phyloP scores from a whole-genome alignment of 2,329 filamentous ascomycete genomes.

The Penicillium crustosum region DNA sequence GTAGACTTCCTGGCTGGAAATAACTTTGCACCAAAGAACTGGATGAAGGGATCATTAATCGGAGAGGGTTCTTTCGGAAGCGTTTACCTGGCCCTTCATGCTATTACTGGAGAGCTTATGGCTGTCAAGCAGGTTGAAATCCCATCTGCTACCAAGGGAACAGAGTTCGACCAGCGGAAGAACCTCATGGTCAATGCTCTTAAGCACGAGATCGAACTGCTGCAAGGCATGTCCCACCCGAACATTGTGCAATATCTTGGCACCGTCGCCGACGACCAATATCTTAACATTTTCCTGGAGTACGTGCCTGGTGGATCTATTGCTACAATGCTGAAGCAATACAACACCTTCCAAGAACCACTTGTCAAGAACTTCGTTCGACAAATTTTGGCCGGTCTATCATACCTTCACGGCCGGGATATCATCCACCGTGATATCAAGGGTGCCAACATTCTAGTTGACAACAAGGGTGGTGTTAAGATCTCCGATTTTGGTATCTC shows the following conservation, averaged over 20 bases:
- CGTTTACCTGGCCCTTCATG: conserved; percentile 91
- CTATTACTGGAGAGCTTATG: conserved; percentile 94
- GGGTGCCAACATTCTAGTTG: conserved; percentile 95
- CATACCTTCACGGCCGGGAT: conserved; percentile 88
- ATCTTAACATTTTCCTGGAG: conserved; percentile 99
- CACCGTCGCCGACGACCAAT: conserved; percentile 84
- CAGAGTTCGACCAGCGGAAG: conserved; percentile 82
- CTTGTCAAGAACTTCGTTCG: conserved; percentile 95
- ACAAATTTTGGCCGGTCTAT: conserved; percentile 88
- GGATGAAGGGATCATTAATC: conserved; percentile 98
- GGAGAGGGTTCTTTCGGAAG: conserved; percentile 95
- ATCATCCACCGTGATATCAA: conserved; percentile 99
- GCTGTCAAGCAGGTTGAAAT: conserved; percentile 98
- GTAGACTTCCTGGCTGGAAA: conserved; percentile 82
- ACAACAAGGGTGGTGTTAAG: conserved; percentile 98
- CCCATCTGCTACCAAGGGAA: conserved; percentile 74
- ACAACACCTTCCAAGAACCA: conserved; percentile 89
- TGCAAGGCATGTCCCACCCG: conserved; percentile 89
- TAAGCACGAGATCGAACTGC: conserved; percentile 91
- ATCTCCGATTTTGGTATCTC: conserved; percentile 99
- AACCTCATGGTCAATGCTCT: conserved; percentile 97
- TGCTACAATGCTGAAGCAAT: conserved; percentile 97
- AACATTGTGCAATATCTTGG: conserved; percentile 99
- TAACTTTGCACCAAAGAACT: conserved; percentile 95
- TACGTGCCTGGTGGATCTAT: conserved; percentile 97